phyloP scores from a whole-genome alignment of 768 basidiomycete genomes.

The Leccinum subtestaceum region DNA sequence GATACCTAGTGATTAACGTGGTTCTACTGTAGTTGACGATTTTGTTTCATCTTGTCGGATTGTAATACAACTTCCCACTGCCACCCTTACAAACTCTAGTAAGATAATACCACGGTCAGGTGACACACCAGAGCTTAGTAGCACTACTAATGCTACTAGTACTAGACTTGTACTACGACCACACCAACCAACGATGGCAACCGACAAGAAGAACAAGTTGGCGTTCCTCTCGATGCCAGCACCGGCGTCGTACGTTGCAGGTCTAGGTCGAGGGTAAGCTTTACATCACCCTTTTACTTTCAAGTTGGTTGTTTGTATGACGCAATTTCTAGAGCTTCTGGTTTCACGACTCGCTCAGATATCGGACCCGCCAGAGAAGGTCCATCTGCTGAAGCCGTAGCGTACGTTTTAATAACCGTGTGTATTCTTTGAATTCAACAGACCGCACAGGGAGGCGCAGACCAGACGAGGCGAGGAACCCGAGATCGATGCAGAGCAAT shows the following conservation, averaged over 20 bases:
- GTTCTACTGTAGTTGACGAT: too few relatives aligned
- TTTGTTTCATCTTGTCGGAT: too few relatives aligned
- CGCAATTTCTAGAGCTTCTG: slow-evolving; percentile 67
- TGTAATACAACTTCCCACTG: too few relatives aligned
- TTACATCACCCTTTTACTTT: not conserved
- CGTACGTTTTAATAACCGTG: slow-evolving; percentile 51
- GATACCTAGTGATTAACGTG: too few relatives aligned
- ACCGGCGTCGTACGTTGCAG: slow-evolving; percentile 96
- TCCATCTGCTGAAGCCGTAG: slow-evolving; percentile 86
- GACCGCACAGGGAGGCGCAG: slow-evolving; percentile 70
- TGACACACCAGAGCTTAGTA: too few relatives aligned
- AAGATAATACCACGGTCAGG: too few relatives aligned
- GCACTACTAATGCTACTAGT: too few relatives aligned
- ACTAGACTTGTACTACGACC: too few relatives aligned
- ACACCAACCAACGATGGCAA: slow-evolving; percentile 33
- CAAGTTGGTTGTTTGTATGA: slow-evolving; percentile 7
- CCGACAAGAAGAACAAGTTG: slow-evolving; percentile 73
- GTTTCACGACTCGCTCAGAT: slow-evolving; percentile 97
- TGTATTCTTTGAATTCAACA: not conserved
- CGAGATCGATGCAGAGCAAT: slow-evolving; percentile 86
- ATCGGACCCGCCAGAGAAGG: slow-evolving; percentile 97
- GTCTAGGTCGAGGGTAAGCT: slow-evolving; percentile 92
- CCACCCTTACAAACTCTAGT: too few relatives aligned
- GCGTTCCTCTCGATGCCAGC: slow-evolving; percentile 91
- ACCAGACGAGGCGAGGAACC: slow-evolving; percentile 83